Evolutionary conservation across 2,329 filamentous ascomycete genomes (phyloP), one percentile per base, ranked within the genome.

Genomic region (Colletotrichum tofieldiae): DNA sequence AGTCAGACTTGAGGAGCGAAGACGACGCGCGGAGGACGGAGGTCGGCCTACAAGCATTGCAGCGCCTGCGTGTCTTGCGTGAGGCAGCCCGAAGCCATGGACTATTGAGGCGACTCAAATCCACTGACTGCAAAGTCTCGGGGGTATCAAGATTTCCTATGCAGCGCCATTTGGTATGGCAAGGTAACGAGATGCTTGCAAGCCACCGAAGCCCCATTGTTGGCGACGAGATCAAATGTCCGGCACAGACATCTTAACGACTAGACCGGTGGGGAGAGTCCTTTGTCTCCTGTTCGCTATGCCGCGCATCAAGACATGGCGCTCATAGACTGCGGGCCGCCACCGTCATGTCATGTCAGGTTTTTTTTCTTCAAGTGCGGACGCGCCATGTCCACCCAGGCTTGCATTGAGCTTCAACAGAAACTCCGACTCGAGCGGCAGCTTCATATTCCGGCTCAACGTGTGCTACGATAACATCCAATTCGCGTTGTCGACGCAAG

Each of bases 281-380:
- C 70, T 72, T 72, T 72, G 70, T 72, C 32, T 45, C 59, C 52
- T 59, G 45, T 49, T 51, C 47, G n/a, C 70, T 70, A 65, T 37
- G 65, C 65, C 65, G 54, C 70, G 45, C 39, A 56, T 54, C 70
- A 35, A 70, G 70, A 70, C 65, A 70, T 72, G 70, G 70, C 70
- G 70, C 54, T 69, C 56, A 54, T 72, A 39, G 65, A 55, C 45
- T 54, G 26, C 54, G 59, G 54, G 37, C 52, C 69, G 65, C 67
- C 69, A 71, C 65, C 54, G 59, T 60, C 32, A 47, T 70, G 54
- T 56, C 39, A 26, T 70, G 54, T 56, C 39, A 26, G 47, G 60
- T 37, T 59, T 65, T 35, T 64, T 18, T 59, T n/a, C n/a, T 16
- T 39, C 45, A 54, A 23, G 39, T 59, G 39, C 52, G 54, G 39